Conservation (phyloP, 345 rosid species). For the Psidium friedrichsthalianum region DNA sequence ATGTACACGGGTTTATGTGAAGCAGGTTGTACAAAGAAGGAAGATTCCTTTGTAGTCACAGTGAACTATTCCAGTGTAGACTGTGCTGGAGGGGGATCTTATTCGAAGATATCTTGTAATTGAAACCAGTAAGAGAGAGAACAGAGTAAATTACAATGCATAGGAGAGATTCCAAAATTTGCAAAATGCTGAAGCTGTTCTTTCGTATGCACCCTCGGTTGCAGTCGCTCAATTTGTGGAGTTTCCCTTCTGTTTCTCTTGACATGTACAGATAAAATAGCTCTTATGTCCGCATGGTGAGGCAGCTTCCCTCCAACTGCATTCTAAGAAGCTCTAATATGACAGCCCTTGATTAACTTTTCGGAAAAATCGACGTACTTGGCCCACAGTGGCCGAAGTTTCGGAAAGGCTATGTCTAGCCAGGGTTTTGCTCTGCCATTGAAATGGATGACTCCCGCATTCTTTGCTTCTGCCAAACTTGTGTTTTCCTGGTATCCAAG, state of each 20-base stretch:
- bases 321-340: conserved; percentile 46
- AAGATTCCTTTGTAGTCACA: not conserved
- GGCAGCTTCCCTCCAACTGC: conserved; percentile 2
- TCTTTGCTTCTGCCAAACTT: conserved; percentile 46
- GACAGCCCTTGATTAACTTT: conserved; percentile 81
- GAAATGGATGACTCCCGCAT: conserved; percentile 85
- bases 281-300: not conserved
- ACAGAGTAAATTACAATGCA: not conserved
- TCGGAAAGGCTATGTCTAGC: conserved; percentile 91
- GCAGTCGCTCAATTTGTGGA: not conserved
- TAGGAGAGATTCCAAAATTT: not conserved
- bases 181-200: not conserved
- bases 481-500: conserved; percentile 91
- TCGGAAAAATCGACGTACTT: conserved; percentile 76
- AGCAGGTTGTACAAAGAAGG: not conserved
- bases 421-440: conserved; percentile 99
- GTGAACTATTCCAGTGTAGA: not conserved
- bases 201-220: not conserved
- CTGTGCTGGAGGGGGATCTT: not conserved
- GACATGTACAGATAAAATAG: not conserved
- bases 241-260: not conserved
- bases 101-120: not conserved
- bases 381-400: conserved; percentile 75
- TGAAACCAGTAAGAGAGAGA: conserved; percentile 1
- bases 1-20: not conserved